Evolutionary conservation across 495 filamentous ascomycete species (phyloP), one percentile per base, ranked within the genome.

Genomic region (Penicillium coffeae): DNA sequence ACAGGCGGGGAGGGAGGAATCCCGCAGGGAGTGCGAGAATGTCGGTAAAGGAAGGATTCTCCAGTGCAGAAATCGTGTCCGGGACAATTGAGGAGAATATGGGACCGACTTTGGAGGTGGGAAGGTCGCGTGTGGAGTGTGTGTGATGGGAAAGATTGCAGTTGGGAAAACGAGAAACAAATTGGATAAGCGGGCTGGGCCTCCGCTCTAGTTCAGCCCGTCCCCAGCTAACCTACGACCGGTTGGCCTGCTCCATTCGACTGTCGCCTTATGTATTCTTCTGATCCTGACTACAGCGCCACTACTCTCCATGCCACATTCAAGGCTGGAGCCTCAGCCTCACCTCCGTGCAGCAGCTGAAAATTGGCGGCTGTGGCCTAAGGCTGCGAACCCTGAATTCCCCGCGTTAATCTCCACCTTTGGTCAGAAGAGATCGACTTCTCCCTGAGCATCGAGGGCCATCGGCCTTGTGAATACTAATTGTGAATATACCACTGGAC

Each of bases 121-220:
- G 43, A 38, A 43, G 42, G 50, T 56, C 49, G 48, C 49, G 48
- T 52, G 54, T 45, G 38, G 36, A 14, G 33, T 19, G 21, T 30
- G 25, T 30, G 45, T 36, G 13, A 12, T 45, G 25, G 25, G 42
- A 34, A 19, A 32, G 38, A 20, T 25, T 47, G 44, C 45, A 52
- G 52, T 46, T 55, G 54, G 48, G 55, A 62, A 62, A 62, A 62
- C 55, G 55, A 59, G 52, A 62, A 58, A 61, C 58, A 61, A 55
- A 51, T 54, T 53, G 54, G 51, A 54, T 60, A 51, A 54, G 58
- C 58, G 58, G 58, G 39, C 47, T 55, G 47, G 52, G 42, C 42
- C 42, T 45, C 30, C 25, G 25, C 25, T 30, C 10, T 4, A 30
- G 25, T 30, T 30, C 25, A 30, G 25, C 25, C 25, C 25, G 25